Conservation (phyloP, 2,329 filamentous ascomycete species). For the Didymella exigua region DNA sequence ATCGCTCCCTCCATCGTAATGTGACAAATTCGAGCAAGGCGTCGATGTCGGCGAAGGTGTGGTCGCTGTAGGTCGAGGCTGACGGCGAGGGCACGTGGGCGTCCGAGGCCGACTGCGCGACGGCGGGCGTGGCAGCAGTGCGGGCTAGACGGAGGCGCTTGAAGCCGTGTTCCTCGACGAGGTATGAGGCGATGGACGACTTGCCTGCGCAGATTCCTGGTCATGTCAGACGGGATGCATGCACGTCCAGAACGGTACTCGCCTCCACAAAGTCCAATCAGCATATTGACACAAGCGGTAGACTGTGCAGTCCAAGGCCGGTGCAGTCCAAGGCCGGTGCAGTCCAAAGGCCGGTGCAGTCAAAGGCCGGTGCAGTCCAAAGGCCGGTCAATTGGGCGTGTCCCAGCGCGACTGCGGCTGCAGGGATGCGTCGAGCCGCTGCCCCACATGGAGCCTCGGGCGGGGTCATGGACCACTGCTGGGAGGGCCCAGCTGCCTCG, state of each 20-base stretch:
- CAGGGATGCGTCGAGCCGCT: constrained; percentile 33
- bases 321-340: too few relatives aligned
- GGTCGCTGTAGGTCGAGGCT: constrained; percentile 29
- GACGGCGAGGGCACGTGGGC: constrained; percentile 23
- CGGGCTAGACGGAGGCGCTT: constrained; percentile 68
- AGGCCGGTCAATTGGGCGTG: constrained; percentile 5
- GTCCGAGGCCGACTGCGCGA: constrained; percentile 50
- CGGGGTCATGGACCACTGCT: neutral
- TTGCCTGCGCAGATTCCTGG: constrained; percentile 92
- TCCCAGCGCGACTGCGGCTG: constrained; percentile 21
- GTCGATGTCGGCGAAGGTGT: constrained; percentile 59
- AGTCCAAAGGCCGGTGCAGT: too few relatives aligned
- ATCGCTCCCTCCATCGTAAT: constrained; percentile 78
- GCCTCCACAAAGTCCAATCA: constrained; percentile 71
- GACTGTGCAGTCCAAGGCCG: too few relatives aligned
- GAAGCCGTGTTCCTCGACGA: constrained; percentile 84
- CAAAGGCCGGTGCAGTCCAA: too few relatives aligned
- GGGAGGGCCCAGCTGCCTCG: constrained; percentile 2
- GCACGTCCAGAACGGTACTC: constrained; percentile 17
- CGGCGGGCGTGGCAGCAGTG: constrained; percentile 44
- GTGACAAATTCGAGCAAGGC: constrained; percentile 85
- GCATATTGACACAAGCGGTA: too few relatives aligned
- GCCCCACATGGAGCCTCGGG: constrained; percentile 13
- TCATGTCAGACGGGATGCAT: constrained; percentile 20
- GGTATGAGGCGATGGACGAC: constrained; percentile 83